A percentile compares a stretch with the other conserved stretches of the same genome.
These are phyloP conservation scores for Yamadazyma songkhlaensis DNA, from an alignment of 1,139 yeast species.

Conservation along the genomic window DNA sequence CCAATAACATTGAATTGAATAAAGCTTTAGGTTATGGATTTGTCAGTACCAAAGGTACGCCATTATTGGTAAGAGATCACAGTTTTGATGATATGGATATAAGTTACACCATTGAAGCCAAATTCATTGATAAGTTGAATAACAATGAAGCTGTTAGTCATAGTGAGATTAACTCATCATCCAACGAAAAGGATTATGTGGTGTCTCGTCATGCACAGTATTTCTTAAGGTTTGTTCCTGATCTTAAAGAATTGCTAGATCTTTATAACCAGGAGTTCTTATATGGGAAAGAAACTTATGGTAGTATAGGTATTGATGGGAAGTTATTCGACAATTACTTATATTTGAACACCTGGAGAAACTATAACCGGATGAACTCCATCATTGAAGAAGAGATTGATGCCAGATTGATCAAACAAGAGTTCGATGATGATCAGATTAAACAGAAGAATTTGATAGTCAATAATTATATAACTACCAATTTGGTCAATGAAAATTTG, in stretches of 20 bases:
- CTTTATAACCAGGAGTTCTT: conserved; percentile 25
- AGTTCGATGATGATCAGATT: conserved; percentile 27
- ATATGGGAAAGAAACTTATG: conserved; percentile 26
- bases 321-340: conserved; percentile 27
- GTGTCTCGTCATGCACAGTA: conserved; percentile 38
- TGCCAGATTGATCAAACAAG: conserved; percentile 24
- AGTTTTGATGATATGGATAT: conserved; percentile 41
- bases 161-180: conserved; percentile 38
- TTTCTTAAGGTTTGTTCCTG: conserved; percentile 41
- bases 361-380: conserved; percentile 25
- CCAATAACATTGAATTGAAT: conserved; percentile 34
- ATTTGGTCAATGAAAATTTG: conserved; percentile 6
- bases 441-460: conserved; percentile 31
- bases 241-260: conserved; percentile 29
- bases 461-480: conserved; percentile 13
- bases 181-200: conserved; percentile 31
- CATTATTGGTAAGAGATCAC: conserved; percentile 41
- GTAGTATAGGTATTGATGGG: conserved; percentile 35
- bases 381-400: conserved; percentile 40
- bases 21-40: conserved; percentile 47
- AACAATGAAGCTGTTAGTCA: conserved; percentile 28
- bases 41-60: conserved; percentile 40
- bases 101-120: conserved; percentile 43
- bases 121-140: conserved; percentile 38
- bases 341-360: conserved; percentile 32